Percentiles rank a stretch among this genome's conserved stretches.
phyloP scores from a whole-genome alignment of 352 stramenopile genomes.

The Achlya hypogyna region DNA sequence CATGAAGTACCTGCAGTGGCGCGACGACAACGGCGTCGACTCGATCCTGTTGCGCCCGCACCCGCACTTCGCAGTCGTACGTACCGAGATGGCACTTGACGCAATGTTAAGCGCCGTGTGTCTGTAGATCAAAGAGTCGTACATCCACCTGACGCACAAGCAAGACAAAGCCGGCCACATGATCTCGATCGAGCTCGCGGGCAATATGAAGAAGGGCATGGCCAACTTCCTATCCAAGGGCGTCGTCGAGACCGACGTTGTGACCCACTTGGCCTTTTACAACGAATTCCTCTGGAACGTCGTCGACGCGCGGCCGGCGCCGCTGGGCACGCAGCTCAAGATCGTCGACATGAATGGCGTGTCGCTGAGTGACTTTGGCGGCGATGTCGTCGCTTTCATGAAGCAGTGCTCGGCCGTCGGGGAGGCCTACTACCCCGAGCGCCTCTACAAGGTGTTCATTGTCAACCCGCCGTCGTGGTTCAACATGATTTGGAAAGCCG shows the following conservation, averaged over 20 bases:
- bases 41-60: conserved; percentile 48
- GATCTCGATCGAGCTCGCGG: conserved; percentile 48
- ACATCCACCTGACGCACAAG: conserved; percentile 54
- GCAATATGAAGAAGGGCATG: conserved; percentile 46
- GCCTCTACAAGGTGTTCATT: conserved; percentile 62
- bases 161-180: conserved; percentile 48
- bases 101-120: neutral
- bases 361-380: conserved; percentile 52
- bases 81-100: neutral
- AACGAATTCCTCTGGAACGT: conserved; percentile 67
- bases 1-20: conserved; percentile 47
- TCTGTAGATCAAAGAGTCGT: conserved; percentile 50
- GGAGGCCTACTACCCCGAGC: conserved; percentile 62
- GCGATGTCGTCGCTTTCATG: conserved; percentile 60
- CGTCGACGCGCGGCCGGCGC: conserved; percentile 45
- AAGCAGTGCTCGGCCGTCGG: conserved; percentile 49
- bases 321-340: conserved; percentile 53
- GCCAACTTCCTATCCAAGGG: conserved; percentile 42
- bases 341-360: conserved; percentile 68
- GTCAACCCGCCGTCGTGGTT: conserved; percentile 69
- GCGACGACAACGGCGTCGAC: conserved; percentile 55
- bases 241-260: conserved; percentile 48
- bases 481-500: conserved; percentile 69
- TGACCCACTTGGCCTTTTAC: conserved; percentile 53
- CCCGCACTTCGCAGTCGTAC: conserved; percentile 34